A percentile compares a stretch with the other conserved stretches of the same genome.
These are phyloP conservation scores for Pleurotus djamor DNA, from an alignment of 768 basidiomycete genomes.

Conservation along the genomic window DNA sequence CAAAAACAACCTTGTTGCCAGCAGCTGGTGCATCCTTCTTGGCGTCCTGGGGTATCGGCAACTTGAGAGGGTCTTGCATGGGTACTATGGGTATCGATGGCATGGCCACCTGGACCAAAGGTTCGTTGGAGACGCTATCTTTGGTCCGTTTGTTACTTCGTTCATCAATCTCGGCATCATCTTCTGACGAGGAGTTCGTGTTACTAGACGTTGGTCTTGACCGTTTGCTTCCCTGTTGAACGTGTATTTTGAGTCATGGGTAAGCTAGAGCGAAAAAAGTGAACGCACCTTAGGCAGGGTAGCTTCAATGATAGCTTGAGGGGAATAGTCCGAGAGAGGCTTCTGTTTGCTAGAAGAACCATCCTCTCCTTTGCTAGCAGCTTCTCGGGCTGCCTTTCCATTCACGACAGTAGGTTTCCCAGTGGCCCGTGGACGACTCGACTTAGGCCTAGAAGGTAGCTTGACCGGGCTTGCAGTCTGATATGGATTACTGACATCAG, in stretches of 20 bases:
- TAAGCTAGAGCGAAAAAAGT: not conserved
- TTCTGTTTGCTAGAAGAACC: constrained; percentile 19
- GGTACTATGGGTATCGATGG: constrained; percentile 29
- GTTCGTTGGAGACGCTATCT: not conserved
- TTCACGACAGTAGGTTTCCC: constrained; percentile 32
- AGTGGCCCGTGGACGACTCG: constrained; percentile 40
- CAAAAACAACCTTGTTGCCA: constrained; percentile 18
- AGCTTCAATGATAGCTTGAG: constrained; percentile 74
- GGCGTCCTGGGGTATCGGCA: constrained; percentile 8
- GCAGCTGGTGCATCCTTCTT: constrained; percentile 10
- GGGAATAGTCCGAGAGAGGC: constrained; percentile 31
- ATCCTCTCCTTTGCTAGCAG: constrained; percentile 13
- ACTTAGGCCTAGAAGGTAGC: constrained; percentile 36
- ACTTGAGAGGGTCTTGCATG: constrained; percentile 24
- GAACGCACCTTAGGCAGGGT: constrained; percentile 66
- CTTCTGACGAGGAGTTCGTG: not conserved
- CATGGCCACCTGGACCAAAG: not conserved
- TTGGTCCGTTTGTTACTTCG: constrained; percentile 9
- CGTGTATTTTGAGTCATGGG: constrained; percentile 8
- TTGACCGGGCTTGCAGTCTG: constrained; percentile 67
- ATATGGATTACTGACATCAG: constrained; percentile 77
- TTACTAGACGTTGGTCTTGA: constrained; percentile 47
- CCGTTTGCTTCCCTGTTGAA: constrained; percentile 68
- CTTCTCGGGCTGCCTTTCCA: constrained; percentile 24
- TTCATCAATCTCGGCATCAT: constrained; percentile 13